phyloP scores from a whole-genome alignment of 2,329 filamentous ascomycete genomes.

The Phoma sp. region DNA sequence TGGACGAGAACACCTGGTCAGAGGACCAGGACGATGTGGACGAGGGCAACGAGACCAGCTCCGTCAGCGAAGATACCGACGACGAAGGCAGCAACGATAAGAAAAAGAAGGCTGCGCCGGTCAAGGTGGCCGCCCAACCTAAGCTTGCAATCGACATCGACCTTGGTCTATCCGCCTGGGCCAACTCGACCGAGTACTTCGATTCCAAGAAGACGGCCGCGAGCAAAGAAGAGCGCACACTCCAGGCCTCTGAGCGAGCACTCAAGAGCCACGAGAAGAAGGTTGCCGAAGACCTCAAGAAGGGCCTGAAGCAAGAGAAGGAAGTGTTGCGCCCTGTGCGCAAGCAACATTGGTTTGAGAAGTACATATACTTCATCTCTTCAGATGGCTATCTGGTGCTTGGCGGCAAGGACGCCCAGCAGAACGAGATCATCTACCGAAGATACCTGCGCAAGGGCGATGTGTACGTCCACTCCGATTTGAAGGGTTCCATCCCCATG shows the following conservation, averaged over 20 bases:
- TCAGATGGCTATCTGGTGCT: slow-evolving; percentile 94
- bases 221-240: slow-evolving; percentile 85
- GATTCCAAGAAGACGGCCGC: slow-evolving; percentile 85
- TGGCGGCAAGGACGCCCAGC: slow-evolving; percentile 84
- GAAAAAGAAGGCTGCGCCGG: slow-evolving; percentile 55
- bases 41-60: slow-evolving; percentile 65
- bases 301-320: slow-evolving; percentile 89
- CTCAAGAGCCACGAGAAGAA: slow-evolving; percentile 91
- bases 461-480: slow-evolving; percentile 87
- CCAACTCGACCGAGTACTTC: slow-evolving; percentile 90
- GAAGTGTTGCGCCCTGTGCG: slow-evolving; percentile 82
- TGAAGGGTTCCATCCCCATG: slow-evolving; percentile 82
- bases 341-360: slow-evolving; percentile 93
- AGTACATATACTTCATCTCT: slow-evolving; percentile 94
- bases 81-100: slow-evolving; percentile 56
- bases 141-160: slow-evolving; percentile 81
- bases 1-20: slow-evolving; percentile 72
- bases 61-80: slow-evolving; percentile 68
- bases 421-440: slow-evolving; percentile 91
- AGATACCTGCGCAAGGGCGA: slow-evolving; percentile 87
- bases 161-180: slow-evolving; percentile 80
- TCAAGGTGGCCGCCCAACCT: slow-evolving; percentile 45
- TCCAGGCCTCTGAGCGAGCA: slow-evolving; percentile 79
- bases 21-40: slow-evolving; percentile 66
- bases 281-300: slow-evolving; percentile 83